Conservation (phyloP, 768 basidiomycete genomes). For the Leucogyrophana mollusca region DNA sequence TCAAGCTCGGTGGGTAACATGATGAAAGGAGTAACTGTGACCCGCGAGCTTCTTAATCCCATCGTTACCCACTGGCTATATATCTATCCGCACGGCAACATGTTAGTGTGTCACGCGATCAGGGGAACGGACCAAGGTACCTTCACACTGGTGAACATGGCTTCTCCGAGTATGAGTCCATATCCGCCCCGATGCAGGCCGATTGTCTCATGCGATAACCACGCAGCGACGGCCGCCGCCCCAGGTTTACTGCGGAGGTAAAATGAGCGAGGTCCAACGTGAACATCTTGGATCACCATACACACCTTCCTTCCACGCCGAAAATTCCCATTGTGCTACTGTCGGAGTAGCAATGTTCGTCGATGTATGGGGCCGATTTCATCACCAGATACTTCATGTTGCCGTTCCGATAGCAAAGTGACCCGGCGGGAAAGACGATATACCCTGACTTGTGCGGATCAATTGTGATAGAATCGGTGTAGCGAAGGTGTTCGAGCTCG, state of each 20-base stretch:
- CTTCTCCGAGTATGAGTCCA: conserved; percentile 39
- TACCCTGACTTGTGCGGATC: conserved; percentile 46
- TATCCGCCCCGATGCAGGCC: conserved; percentile 39
- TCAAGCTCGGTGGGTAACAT: conserved; percentile 32
- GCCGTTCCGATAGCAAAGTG: conserved; percentile 38
- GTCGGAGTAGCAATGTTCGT: conserved; percentile 24
- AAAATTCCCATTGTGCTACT: conserved; percentile 40
- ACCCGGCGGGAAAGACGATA: conserved; percentile 42
- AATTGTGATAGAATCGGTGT: conserved; percentile 39
- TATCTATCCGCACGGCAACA: conserved; percentile 20
- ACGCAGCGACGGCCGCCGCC: conserved; percentile 38
- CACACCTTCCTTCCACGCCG: conserved; percentile 49
- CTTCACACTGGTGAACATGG: conserved; percentile 32
- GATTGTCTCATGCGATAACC: conserved; percentile 36
- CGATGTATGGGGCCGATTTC: conserved; percentile 33
- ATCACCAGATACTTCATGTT: conserved; percentile 36
- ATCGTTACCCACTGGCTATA: conserved; percentile 42
- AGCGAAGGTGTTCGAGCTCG: conserved; percentile 19
- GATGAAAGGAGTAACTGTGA: conserved; percentile 42
- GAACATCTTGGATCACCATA: neutral
- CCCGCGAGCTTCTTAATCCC: conserved; percentile 26
- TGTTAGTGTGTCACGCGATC: neutral
- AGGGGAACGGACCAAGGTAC: conserved; percentile 17
- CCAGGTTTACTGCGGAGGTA: conserved; percentile 40
- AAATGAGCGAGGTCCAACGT: too few relatives aligned